Evolutionary conservation across 1,284 basidiomycete genomes (phyloP).

Genomic region (Trichosporon sp.): DNA sequence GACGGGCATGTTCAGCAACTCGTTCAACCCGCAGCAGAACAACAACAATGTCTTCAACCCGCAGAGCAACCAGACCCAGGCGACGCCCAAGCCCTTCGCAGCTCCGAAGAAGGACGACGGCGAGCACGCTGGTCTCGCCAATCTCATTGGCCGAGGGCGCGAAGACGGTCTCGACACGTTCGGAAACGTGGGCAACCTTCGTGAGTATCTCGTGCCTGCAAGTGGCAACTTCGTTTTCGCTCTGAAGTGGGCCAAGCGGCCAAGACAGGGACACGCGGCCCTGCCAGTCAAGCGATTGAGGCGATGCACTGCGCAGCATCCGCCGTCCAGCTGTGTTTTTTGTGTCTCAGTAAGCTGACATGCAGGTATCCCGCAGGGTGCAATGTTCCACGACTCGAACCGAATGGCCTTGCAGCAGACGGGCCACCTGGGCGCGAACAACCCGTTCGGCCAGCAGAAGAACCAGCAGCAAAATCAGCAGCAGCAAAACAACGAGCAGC

Average conservation of each 20-base stretch:
- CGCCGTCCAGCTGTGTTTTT: too few relatives aligned
- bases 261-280: not conserved
- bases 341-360: not conserved
- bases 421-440: conserved; percentile 54
- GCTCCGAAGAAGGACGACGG: conserved; percentile 53
- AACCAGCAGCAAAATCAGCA: conserved; percentile 41
- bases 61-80: conserved; percentile 18
- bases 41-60: conserved; percentile 7
- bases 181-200: conserved; percentile 73
- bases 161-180: conserved; percentile 92
- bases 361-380: conserved; percentile 62
- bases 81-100: conserved; percentile 35
- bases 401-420: conserved; percentile 58
- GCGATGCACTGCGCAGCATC: conserved; percentile 1
- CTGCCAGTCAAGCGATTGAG: not conserved
- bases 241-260: not conserved
- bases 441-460: conserved; percentile 63
- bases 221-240: not conserved
- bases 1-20: conserved; percentile 8
- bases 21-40: conserved; percentile 7
- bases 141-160: conserved; percentile 65
- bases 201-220: conserved; percentile 50
- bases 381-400: conserved; percentile 51
- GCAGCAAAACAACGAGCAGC: conserved; percentile 57
- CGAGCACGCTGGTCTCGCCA: conserved; percentile 70